Conservation (phyloP, 2,329 filamentous ascomycete species). For the Aspergillus pseudotamarii region DNA sequence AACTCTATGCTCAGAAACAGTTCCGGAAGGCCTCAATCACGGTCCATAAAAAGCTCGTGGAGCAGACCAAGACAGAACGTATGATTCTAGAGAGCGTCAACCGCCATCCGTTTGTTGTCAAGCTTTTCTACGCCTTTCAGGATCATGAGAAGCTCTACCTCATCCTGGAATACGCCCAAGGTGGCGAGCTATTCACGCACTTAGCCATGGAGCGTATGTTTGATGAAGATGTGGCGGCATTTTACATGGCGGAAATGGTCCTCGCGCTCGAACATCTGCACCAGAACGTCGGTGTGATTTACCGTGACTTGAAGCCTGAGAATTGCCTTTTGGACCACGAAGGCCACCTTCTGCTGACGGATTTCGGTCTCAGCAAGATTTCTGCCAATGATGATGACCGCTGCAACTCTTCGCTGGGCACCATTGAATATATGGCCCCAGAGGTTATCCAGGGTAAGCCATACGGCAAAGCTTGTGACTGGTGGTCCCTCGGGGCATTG, state of each 20-base stretch:
- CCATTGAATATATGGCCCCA: slow-evolving; percentile 98
- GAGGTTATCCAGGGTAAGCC: slow-evolving; percentile 86
- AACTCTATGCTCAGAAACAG: slow-evolving; percentile 95
- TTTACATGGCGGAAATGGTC: slow-evolving; percentile 99
- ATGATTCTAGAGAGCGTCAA: slow-evolving; percentile 95
- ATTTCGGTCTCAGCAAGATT: slow-evolving; percentile 96
- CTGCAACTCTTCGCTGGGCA: slow-evolving; percentile 91
- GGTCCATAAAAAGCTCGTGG: slow-evolving; percentile 91
- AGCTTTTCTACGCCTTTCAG: slow-evolving; percentile 97
- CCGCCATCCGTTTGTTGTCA: slow-evolving; percentile 95
- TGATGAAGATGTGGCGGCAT: slow-evolving; percentile 81
- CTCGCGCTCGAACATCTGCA: slow-evolving; percentile 92
- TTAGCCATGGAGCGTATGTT: slow-evolving; percentile 95
- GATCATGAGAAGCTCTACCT: slow-evolving; percentile 97
- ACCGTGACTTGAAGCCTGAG: slow-evolving; percentile 95
- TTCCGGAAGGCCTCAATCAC: slow-evolving; percentile 96
- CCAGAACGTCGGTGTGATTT: slow-evolving; percentile 87
- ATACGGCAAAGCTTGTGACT: slow-evolving; percentile 94
- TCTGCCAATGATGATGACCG: slow-evolving; percentile 69
- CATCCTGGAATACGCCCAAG: slow-evolving; percentile 95
- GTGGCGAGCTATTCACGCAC: slow-evolving; percentile 96
- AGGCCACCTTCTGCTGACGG: slow-evolving; percentile 90
- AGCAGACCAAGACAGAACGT: slow-evolving; percentile 97
- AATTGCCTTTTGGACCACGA: slow-evolving; percentile 92
- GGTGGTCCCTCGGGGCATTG: slow-evolving; percentile 96